Evolutionary conservation across 306 rosid species (phyloP).

Genomic region (Lupinus albus): DNA sequence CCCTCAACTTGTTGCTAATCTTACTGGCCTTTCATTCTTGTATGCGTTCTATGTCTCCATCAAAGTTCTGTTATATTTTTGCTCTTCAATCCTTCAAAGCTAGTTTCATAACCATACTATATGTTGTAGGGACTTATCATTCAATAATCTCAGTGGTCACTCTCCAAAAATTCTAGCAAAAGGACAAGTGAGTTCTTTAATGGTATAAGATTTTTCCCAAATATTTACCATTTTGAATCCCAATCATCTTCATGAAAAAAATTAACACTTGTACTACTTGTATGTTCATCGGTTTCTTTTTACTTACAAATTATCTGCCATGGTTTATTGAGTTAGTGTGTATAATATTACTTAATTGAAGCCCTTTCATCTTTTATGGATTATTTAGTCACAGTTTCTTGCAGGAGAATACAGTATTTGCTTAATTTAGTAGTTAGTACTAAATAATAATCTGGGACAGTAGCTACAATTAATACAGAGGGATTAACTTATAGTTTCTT

Average conservation of each 20-base stretch:
- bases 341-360: too few relatives aligned
- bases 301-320: too few relatives aligned
- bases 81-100: constrained; percentile 19
- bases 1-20: constrained; percentile 81
- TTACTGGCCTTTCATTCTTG: constrained; percentile 79
- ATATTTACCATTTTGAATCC: constrained; percentile 4
- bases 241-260: background rate
- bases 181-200: constrained; percentile 73
- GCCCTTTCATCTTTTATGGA: too few relatives aligned
- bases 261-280: constrained; percentile 11
- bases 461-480: background rate
- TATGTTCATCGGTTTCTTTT: too few relatives aligned
- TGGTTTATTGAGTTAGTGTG: too few relatives aligned
- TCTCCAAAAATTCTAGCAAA: constrained; percentile 85
- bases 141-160: constrained; percentile 91
- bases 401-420: too few relatives aligned
- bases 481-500: constrained; percentile 3
- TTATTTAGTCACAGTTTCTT: too few relatives aligned
- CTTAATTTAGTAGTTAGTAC: constrained; percentile 11
- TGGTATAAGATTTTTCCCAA: background rate
- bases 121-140: constrained; percentile 77
- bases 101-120: constrained; percentile 30
- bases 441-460: background rate
- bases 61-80: constrained; percentile 32
- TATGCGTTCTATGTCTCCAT: constrained; percentile 47